Evolutionary conservation across 2,329 filamentous ascomycete species (phyloP), one percentile per base, ranked within the genome.

Genomic region (Colletotrichum australisinense): DNA sequence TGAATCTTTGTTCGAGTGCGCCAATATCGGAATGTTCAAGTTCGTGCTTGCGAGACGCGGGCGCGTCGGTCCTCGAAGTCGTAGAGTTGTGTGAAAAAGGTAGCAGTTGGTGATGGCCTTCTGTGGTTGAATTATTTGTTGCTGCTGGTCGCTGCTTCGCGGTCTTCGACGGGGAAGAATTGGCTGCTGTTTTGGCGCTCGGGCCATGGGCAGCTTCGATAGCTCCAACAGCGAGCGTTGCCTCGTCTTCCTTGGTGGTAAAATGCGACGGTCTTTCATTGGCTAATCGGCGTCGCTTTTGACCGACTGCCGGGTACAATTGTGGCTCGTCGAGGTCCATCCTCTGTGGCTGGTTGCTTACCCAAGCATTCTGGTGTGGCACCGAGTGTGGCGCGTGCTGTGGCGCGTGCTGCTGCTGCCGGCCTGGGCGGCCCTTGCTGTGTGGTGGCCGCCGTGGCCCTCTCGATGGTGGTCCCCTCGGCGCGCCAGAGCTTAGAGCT

Each of bases 161-260:
- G 53, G 12, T 56, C 38, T 56, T 66, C 49, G 49, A 69, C 66
- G 59, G 66, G 66, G 69, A 73, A 69, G 70, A 65, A 73, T 73
- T 73, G 53, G 70, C 66, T 52, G 57, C 69, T n/a, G n/a, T 12
- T 53, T 14, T 16, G 5, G 14, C 7, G 70, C 70, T 59, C 70
- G 55, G 70, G 11, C 70, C 70, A 49, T 5, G 16, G 24, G 26
- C 66, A 69, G 70, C 70, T 73, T 49, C 16, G 28, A 57, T n/a
- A 52, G 46, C 64, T 63, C 12, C 19, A 26, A 4, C 24, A 42
- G 52, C 16, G 24, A n/a, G 53, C n/a, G 42, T 62, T 52, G 56
- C 24, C 35, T 53, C 12, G 64, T 56, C 12, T 0, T 9, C 30
- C n/a, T 24, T 19, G 16, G 30, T 19, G 16, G 30, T 4, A 42